Conservation (phyloP, 2,329 filamentous ascomycete genomes). For the Periconia macrospinosa region DNA sequence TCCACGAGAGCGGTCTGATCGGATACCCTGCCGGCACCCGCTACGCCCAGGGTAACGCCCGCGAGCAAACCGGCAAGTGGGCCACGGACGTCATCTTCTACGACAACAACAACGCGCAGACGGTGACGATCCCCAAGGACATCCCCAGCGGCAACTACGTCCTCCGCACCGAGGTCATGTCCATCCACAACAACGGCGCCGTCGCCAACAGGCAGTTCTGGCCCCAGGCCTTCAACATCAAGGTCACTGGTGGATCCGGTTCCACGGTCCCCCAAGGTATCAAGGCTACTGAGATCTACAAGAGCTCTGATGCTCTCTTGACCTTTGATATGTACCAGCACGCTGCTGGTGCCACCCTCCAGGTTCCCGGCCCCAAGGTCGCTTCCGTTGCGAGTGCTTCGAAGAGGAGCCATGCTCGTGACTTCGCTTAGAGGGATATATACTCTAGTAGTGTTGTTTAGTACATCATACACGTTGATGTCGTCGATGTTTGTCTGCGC, state of each 20-base stretch:
- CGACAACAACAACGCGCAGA: constrained; percentile 33
- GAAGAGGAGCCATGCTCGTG: constrained; percentile 5
- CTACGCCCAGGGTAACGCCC: constrained; percentile 20
- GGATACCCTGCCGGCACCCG: constrained; percentile 31
- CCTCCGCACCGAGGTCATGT: constrained; percentile 38
- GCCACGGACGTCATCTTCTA: constrained; percentile 40
- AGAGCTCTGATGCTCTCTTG: constrained; percentile 26
- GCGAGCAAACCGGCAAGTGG: constrained; percentile 33
- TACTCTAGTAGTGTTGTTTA: too few relatives aligned
- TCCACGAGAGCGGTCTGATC: constrained; percentile 29
- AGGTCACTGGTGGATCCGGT: constrained; percentile 32
- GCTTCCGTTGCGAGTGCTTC: constrained; percentile 2
- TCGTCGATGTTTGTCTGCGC: too few relatives aligned
- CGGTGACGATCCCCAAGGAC: constrained; percentile 33
- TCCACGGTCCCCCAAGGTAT: constrained; percentile 26
- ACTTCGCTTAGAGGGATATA: constrained; percentile 1
- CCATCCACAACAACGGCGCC: constrained; percentile 39
- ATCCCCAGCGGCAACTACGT: constrained; percentile 40
- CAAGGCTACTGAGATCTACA: constrained; percentile 36
- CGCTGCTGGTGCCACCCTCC: constrained; percentile 21
- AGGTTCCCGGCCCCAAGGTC: constrained; percentile 25
- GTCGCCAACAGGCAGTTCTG: constrained; percentile 37
- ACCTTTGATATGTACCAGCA: constrained; percentile 36
- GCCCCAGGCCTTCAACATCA: constrained; percentile 41
- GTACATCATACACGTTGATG: too few relatives aligned